A percentile compares a stretch with the other conserved stretches of the same genome.
Evolutionary conservation across 208 protist genomes (phyloP).

Genomic region (Acanthamoeba culbertsoni): DNA sequence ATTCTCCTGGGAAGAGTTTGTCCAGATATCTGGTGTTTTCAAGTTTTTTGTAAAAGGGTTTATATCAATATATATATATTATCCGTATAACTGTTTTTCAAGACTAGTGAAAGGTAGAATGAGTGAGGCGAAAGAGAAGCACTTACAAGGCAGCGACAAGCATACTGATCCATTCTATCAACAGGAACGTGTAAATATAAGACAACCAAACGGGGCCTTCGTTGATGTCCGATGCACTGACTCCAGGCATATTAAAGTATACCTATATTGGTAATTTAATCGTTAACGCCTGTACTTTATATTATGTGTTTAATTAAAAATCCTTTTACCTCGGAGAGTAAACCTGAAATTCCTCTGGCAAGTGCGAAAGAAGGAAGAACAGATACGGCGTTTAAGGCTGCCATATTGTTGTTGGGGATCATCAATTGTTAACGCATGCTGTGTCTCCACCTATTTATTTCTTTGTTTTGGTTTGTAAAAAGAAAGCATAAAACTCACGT

Average conservation of each 20-base stretch:
- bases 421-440: no score
- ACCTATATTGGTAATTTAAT: background rate
- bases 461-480: no score
- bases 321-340: background rate
- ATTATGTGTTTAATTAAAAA: background rate
- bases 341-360: background rate
- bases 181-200: background rate
- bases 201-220: background rate
- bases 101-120: no score
- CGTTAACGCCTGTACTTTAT: no score
- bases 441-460: no score
- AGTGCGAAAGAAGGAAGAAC: slow-evolving; percentile 2
- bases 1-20: slow-evolving; percentile 4
- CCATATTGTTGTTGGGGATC: no score
- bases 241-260: background rate
- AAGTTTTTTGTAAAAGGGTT: no score
- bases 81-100: no score
- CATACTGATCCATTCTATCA: background rate
- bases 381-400: background rate
- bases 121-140: no score
- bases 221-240: background rate
- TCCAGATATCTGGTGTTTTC: slow-evolving; percentile 14
- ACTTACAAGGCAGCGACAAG: background rate
- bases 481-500: no score
- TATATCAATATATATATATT: no score